A percentile compares a stretch with the other conserved stretches of the same genome.
phyloP scores from a whole-genome alignment of 148 eudicot genomes.

The Diospyros lotus region DNA sequence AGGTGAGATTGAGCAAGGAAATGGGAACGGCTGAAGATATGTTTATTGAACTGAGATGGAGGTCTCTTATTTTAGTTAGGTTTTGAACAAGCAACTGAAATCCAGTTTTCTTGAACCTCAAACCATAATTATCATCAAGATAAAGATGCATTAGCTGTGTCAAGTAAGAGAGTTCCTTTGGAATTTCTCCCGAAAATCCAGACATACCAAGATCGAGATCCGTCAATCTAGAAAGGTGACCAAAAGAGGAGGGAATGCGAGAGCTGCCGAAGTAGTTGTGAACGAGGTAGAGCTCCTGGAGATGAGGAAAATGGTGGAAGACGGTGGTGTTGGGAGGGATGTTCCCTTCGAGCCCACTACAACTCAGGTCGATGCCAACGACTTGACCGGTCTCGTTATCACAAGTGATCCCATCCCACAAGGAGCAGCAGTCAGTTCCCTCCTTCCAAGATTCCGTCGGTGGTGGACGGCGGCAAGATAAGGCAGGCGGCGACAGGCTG shows the following conservation, averaged over 20 bases:
- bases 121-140: slow-evolving; percentile 3
- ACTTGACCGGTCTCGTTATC: neutral
- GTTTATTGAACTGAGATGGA: too few species aligned
- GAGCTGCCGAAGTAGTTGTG: neutral
- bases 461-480: too few species aligned
- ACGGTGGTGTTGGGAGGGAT: neutral
- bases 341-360: neutral
- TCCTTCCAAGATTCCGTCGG: too few species aligned
- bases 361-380: neutral
- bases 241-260: neutral
- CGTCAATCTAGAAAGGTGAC: slow-evolving; percentile 2
- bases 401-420: too few species aligned
- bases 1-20: neutral
- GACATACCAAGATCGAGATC: slow-evolving; percentile 15
- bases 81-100: too few species aligned
- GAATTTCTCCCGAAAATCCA: slow-evolving; percentile 8
- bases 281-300: neutral
- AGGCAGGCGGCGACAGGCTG: too few species aligned
- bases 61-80: too few species aligned
- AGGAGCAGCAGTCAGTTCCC: too few species aligned
- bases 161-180: slow-evolving; percentile 8
- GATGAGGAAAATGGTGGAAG: neutral
- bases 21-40: too few species aligned
- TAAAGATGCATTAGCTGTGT: slow-evolving; percentile 10
- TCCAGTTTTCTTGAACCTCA: too few species aligned